These are phyloP conservation scores for Trichoderma koningii DNA, from an alignment of 2,329 filamentous ascomycete genomes.

Conservation along the genomic window DNA sequence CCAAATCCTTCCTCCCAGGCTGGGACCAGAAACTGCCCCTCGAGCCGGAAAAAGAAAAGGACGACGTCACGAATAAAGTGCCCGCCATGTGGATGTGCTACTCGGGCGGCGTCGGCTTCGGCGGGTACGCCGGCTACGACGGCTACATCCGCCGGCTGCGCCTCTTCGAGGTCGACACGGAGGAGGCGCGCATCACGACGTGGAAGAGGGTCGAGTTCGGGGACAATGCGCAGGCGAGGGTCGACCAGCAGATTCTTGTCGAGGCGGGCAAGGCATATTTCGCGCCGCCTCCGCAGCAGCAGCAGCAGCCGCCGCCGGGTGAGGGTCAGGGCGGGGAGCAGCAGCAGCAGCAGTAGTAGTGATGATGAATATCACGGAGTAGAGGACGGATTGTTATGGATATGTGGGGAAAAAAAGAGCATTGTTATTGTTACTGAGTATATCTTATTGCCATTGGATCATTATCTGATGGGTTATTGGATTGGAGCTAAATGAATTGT, in stretches of 20 bases:
- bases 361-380: too few species aligned
- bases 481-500: too few species aligned
- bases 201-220: constrained; percentile 86
- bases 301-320: background rate
- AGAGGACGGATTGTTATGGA: background rate
- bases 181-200: constrained; percentile 82
- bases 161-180: constrained; percentile 92
- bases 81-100: constrained; percentile 97
- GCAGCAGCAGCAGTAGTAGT: background rate
- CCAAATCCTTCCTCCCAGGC: constrained; percentile 26
- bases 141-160: constrained; percentile 81
- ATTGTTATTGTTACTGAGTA: background rate
- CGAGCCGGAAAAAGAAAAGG: constrained; percentile 33
- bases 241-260: constrained; percentile 68
- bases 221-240: constrained; percentile 48
- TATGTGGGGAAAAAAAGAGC: background rate
- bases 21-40: constrained; percentile 29
- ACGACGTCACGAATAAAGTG: constrained; percentile 36
- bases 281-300: background rate
- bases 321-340: background rate
- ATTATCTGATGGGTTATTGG: too few species aligned
- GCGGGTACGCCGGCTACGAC: constrained; percentile 90
- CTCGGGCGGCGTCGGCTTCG: constrained; percentile 86
- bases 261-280: constrained; percentile 53
- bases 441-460: too few species aligned